Conservation (phyloP, 495 filamentous ascomycete species). For the Neurospora sp. region DNA sequence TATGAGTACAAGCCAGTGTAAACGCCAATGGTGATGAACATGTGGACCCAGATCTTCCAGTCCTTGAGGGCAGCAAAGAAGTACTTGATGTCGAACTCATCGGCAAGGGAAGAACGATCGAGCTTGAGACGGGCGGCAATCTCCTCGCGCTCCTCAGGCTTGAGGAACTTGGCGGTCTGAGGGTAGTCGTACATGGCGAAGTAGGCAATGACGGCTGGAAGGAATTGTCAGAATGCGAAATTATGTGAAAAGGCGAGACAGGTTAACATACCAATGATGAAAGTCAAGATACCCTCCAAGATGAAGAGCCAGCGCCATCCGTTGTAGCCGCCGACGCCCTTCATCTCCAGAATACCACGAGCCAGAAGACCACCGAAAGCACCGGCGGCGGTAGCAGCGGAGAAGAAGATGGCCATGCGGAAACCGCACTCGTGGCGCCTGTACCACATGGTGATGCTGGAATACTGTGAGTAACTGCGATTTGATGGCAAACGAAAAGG, state of each 20-base stretch:
- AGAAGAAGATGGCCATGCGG: constrained; percentile 75
- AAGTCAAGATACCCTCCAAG: constrained; percentile 58
- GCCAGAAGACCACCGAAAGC: constrained; percentile 72
- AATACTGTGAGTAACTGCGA: background rate
- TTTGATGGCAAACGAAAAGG: background rate
- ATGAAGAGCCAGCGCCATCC: constrained; percentile 77
- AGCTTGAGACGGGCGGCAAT: constrained; percentile 54
- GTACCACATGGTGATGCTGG: constrained; percentile 61
- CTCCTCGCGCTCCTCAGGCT: constrained; percentile 51
- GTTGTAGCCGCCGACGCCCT: constrained; percentile 47
- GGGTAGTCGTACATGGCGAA: constrained; percentile 75
- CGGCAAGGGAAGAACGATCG: constrained; percentile 67
- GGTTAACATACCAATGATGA: constrained; percentile 44
- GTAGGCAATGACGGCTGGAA: constrained; percentile 48
- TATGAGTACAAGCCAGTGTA: constrained; percentile 55
- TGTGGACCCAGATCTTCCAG: constrained; percentile 65
- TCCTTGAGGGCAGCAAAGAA: constrained; percentile 64
- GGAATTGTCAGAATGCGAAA: background rate
- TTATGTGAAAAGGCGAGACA: background rate
- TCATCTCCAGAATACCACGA: constrained; percentile 57
- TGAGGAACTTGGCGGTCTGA: constrained; percentile 63
- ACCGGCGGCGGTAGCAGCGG: constrained; percentile 64
- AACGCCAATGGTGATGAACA: constrained; percentile 40
- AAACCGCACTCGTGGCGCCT: constrained; percentile 50
- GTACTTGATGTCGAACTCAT: constrained; percentile 63